Percentiles rank a stretch among this genome's conserved stretches.
Evolutionary conservation across 192 early-diverging fungal species (phyloP).

Genomic region (Linnemannia hyalina): DNA sequence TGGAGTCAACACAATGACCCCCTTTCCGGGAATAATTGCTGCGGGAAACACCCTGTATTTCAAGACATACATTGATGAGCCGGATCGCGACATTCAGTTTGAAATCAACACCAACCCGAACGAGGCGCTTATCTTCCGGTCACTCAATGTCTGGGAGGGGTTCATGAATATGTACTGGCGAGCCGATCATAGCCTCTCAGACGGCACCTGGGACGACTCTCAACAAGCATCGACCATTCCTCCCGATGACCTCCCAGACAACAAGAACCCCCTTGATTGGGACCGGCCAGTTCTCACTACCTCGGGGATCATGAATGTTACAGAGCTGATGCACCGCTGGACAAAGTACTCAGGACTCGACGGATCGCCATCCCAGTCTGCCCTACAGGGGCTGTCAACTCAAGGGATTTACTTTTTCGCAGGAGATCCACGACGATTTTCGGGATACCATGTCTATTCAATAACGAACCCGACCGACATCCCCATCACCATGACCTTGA

Average conservation of each 20-base stretch:
- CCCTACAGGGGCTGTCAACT: background rate
- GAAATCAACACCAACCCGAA: constrained; percentile 21
- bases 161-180: constrained; percentile 59
- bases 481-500: constrained; percentile 14
- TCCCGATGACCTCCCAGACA: background rate
- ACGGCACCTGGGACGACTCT: constrained; percentile 30
- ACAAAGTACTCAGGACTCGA: constrained; percentile 38
- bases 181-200: constrained; percentile 39
- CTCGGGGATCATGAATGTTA: constrained; percentile 20
- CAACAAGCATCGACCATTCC: constrained; percentile 13
- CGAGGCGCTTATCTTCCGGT: constrained; percentile 12
- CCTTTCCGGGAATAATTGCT: background rate
- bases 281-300: constrained; percentile 21
- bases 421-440: constrained; percentile 47
- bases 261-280: background rate
- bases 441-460: constrained; percentile 53
- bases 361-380: constrained; percentile 29
- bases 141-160: constrained; percentile 53
- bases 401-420: constrained; percentile 19
- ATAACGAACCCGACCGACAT: constrained; percentile 25
- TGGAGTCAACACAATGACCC: background rate
- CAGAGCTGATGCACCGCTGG: constrained; percentile 34
- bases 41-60: constrained; percentile 28
- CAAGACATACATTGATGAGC: constrained; percentile 46
- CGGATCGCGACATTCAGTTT: constrained; percentile 35